A percentile compares a stretch with the other conserved stretches of the same genome.
phyloP scores from a whole-genome alignment of 768 basidiomycete genomes.

The Boletus tylopilopsis region DNA sequence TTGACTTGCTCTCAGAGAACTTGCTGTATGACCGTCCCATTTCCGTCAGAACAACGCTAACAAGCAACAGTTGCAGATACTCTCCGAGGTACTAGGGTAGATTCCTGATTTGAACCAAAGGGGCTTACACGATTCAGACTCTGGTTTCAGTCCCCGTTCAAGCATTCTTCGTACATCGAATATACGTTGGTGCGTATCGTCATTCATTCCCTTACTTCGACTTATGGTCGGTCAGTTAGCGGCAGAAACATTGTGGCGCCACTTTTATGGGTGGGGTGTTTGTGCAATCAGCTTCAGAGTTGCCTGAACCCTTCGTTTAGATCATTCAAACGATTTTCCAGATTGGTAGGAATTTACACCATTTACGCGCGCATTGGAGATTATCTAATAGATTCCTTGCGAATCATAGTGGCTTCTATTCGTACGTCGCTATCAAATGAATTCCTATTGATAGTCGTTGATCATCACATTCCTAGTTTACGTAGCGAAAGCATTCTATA shows the following conservation, averaged over 20 bases:
- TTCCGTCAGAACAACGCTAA: not conserved
- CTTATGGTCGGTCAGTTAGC: constrained; percentile 2
- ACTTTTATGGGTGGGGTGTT: constrained; percentile 7
- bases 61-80: constrained; percentile 1
- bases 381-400: not conserved
- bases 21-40: not conserved
- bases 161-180: constrained; percentile 6
- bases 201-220: not conserved
- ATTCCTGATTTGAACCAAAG: too few species aligned
- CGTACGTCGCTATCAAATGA: not conserved
- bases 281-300: not conserved
- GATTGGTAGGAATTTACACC: constrained; percentile 1
- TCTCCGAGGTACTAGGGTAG: constrained; percentile 1
- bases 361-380: too few species aligned
- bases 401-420: not conserved
- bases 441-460: not conserved
- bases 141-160: not conserved
- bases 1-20: constrained; percentile 1
- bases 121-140: not conserved
- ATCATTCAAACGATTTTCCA: not conserved
- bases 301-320: not conserved
- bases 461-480: constrained; percentile 2
- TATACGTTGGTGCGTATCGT: not conserved
- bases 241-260: constrained; percentile 1
- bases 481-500: not conserved